Percentiles rank a stretch among this genome's conserved stretches.
phyloP scores from a whole-genome alignment of 768 basidiomycete species.

The Hortiboletus campestris region DNA sequence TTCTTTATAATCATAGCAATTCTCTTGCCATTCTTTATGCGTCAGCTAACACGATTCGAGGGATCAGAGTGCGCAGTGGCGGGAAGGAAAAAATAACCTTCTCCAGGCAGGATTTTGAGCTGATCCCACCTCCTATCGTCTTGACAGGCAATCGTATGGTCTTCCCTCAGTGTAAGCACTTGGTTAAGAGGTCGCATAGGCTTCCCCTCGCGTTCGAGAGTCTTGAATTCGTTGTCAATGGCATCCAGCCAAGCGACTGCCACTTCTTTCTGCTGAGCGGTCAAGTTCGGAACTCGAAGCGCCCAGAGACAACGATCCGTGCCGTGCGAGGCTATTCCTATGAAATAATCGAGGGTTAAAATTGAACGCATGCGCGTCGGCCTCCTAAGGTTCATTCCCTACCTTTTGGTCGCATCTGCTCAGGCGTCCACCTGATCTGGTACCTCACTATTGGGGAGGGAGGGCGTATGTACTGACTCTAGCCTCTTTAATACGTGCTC shows the following conservation, averaged over 20 bases:
- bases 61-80: background rate
- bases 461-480: too few species aligned
- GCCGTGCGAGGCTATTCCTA: constrained; percentile 52
- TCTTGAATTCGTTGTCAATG: constrained; percentile 44
- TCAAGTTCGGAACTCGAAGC: constrained; percentile 50
- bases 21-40: background rate
- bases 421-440: too few species aligned
- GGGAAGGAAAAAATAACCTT: constrained; percentile 3
- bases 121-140: constrained; percentile 54
- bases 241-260: constrained; percentile 57
- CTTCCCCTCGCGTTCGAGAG: constrained; percentile 37
- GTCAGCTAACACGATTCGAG: background rate
- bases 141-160: constrained; percentile 54
- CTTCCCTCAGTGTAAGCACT: constrained; percentile 50
- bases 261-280: constrained; percentile 41
- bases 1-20: constrained; percentile 10
- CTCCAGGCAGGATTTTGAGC: constrained; percentile 35
- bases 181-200: constrained; percentile 34
- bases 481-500: too few species aligned
- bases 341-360: too few species aligned
- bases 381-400: too few species aligned
- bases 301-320: constrained; percentile 66
- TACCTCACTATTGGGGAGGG: too few species aligned
- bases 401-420: too few species aligned
- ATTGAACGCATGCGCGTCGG: too few species aligned